Base-by-base conservation (phyloP, 2,329 filamentous ascomycete genomes). In the Chaetomiaceae sp. region DNA sequence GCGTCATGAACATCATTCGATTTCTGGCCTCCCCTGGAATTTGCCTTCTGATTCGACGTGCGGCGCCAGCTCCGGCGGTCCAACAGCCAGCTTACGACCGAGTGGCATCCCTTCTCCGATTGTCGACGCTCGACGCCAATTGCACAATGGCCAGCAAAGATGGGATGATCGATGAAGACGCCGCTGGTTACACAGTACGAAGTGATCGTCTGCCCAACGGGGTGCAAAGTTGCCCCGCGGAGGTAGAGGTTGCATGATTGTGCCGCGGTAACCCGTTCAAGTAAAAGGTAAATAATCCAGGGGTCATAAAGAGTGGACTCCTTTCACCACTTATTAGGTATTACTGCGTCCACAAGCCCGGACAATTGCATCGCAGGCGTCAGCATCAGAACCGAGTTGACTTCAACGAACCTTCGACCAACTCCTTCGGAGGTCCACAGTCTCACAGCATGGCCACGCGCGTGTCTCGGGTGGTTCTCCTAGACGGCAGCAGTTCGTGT, bases 381-480 rank as follows among this genome's bases (percentile, higher is more conserved):
- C n/a, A n/a, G n/a, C n/a, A n/a, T n/a, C n/a, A n/a, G n/a, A n/a
- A n/a, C n/a, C n/a, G n/a, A n/a, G n/a, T n/a, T n/a, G n/a, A n/a
- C n/a, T n/a, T n/a, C n/a, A n/a, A n/a, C n/a, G n/a, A n/a, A n/a
- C n/a, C n/a, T n/a, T n/a, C n/a, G n/a, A n/a, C n/a, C n/a, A n/a
- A n/a, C n/a, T n/a, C n/a, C n/a, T n/a, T 26, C 19, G 27, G 4
- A 29, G 27, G 10, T 29, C 10, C 22, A 26, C 11, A 20, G n/a
- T 38, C 32, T 32, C 45, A 26, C 33, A 32, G 8, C 38, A 29
- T 20, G 17, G 9, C 14, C 30, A 30, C 32, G 18, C 19, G 24
- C 17, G 10, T 48, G 45, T 48, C 47, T 49, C 47, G 41, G 46
- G 36, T 34, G 26, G 5, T 35, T 38, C 27, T 15, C 41, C 22